Percentiles rank a stretch among this genome's conserved stretches.
Conservation (phyloP, 176 grass and related monocot species). For the Eragrostis curvula region DNA sequence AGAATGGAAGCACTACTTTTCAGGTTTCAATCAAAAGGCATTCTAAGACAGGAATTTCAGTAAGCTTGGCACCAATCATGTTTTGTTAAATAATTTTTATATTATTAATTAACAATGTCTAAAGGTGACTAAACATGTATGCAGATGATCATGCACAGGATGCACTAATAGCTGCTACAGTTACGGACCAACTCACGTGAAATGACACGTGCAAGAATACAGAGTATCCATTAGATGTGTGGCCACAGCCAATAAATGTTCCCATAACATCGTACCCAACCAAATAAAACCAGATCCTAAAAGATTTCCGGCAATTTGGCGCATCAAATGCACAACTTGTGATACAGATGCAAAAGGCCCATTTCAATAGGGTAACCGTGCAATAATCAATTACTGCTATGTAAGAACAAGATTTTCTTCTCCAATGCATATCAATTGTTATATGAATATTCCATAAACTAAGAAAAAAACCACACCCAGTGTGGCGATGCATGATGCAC, state of each 20-base stretch:
- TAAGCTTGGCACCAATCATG: background rate
- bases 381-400: slow-evolving; percentile 10
- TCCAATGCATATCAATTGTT: background rate
- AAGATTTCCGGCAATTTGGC: background rate
- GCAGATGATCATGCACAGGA: background rate
- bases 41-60: background rate
- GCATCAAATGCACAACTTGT: background rate
- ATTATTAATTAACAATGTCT: background rate
- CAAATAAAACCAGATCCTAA: background rate
- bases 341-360: background rate
- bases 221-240: background rate
- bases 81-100: background rate
- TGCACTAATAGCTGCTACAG: slow-evolving; percentile 12
- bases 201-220: background rate
- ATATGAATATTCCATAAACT: background rate
- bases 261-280: background rate
- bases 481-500: background rate
- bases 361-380: slow-evolving; percentile 5
- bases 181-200: slow-evolving; percentile 2
- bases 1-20: background rate
- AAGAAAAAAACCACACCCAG: background rate
- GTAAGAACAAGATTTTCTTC: background rate
- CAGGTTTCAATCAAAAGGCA: background rate
- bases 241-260: background rate
- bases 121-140: background rate